Percentiles rank a stretch among this genome's conserved stretches.
phyloP scores from a whole-genome alignment of 2,329 filamentous ascomycete species.

The Alternaria gaisen region DNA sequence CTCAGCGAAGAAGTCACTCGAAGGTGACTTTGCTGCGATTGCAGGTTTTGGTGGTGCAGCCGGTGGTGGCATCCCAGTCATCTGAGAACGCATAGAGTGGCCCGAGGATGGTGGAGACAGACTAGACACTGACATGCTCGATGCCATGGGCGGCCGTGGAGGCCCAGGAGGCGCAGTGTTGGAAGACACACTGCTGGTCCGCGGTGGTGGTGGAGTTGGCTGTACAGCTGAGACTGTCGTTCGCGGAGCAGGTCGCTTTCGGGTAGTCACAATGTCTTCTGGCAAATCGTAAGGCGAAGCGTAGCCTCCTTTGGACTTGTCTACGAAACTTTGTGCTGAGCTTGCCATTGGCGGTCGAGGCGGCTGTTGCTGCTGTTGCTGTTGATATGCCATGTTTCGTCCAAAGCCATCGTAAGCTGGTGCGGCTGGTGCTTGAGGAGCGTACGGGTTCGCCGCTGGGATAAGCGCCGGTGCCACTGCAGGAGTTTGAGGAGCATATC shows the following conservation, averaged over 20 bases:
- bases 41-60: conserved; percentile 36
- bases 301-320: conserved; percentile 91
- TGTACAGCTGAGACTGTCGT: conserved; percentile 45
- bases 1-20: conserved; percentile 59
- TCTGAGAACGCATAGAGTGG: conserved; percentile 47
- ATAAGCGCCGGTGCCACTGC: conserved; percentile 36
- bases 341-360: conserved; percentile 61
- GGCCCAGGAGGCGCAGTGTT: conserved; percentile 30
- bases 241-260: conserved; percentile 60
- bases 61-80: conserved; percentile 40
- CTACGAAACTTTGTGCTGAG: conserved; percentile 79
- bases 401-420: conserved; percentile 44
- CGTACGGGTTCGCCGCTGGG: conserved; percentile 55
- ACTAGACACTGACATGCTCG: conserved; percentile 46
- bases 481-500: conserved; percentile 49
- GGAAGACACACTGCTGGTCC: conserved; percentile 67
- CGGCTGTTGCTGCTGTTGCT: conserved; percentile 45
- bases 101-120: conserved; percentile 54
- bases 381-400: conserved; percentile 36
- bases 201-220: conserved; percentile 62
- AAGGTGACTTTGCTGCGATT: conserved; percentile 38
- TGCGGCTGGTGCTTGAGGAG: conserved; percentile 56
- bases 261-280: conserved; percentile 81
- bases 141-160: conserved; percentile 34
- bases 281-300: conserved; percentile 94